A percentile compares a stretch with the other conserved stretches of the same genome.
Evolutionary conservation across 805 yeast species (phyloP).

Genomic region (Barnettozyma vustinii): DNA sequence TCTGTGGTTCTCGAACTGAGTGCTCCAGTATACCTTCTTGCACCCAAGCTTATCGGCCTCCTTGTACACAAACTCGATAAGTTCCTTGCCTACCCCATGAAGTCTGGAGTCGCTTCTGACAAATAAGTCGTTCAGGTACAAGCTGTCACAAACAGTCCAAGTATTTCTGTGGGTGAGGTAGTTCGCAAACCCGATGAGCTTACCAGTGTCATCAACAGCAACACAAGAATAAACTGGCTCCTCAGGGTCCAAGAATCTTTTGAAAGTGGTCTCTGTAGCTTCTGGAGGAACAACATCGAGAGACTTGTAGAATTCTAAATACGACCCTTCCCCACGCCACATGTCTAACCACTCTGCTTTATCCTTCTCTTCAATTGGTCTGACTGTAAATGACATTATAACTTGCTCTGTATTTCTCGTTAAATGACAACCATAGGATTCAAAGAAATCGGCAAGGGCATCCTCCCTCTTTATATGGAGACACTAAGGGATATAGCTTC

Average conservation of each 20-base stretch:
- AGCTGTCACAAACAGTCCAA: neutral
- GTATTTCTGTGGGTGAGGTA: neutral
- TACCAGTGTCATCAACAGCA: neutral
- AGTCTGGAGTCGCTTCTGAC: neutral
- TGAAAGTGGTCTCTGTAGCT: neutral
- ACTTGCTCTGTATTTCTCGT: neutral
- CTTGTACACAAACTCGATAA: neutral
- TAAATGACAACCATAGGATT: neutral
- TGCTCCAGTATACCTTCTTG: neutral
- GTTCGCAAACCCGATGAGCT: neutral
- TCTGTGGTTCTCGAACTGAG: neutral
- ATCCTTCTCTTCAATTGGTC: neutral
- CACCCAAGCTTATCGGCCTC: neutral
- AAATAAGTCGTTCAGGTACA: neutral
- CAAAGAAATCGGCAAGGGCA: neutral
- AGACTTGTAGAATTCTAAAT: neutral
- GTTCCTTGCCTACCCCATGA: neutral
- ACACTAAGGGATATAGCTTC: neutral
- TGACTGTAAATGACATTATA: neutral
- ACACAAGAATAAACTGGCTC: neutral
- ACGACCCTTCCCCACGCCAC: neutral
- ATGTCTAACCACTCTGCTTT: neutral
- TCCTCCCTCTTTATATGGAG: neutral
- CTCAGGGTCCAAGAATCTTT: neutral
- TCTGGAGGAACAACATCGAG: neutral